A percentile compares a stretch with the other conserved stretches of the same genome.
Conservation (phyloP, 2,329 filamentous ascomycete genomes). For the Celoporthe dispersa region DNA sequence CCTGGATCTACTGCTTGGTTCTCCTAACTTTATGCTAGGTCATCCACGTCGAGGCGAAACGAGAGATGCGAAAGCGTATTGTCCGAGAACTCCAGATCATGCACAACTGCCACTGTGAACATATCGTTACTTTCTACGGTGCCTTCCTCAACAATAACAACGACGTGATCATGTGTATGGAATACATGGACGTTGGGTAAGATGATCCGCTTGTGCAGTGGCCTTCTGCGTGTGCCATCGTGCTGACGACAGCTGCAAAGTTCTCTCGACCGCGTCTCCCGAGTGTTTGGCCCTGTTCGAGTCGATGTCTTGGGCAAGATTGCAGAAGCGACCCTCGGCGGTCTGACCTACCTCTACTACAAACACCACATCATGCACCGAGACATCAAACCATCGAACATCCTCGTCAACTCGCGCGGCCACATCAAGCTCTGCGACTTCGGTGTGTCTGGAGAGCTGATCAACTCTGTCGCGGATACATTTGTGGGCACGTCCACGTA, state of each 20-base stretch:
- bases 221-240: not conserved
- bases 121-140: conserved; percentile 97
- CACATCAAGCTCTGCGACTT: conserved; percentile 98
- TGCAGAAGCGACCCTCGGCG: conserved; percentile 90
- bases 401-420: conserved; percentile 91
- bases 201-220: conserved; percentile 40
- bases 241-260: conserved; percentile 43
- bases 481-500: conserved; percentile 99
- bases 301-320: conserved; percentile 98
- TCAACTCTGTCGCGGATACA: conserved; percentile 97
- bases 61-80: conserved; percentile 94
- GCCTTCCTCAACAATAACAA: conserved; percentile 96
- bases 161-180: conserved; percentile 99
- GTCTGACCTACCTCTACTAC: conserved; percentile 92
- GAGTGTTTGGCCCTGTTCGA: conserved; percentile 90
- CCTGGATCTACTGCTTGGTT: conserved; percentile 10
- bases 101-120: conserved; percentile 95
- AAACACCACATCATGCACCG: conserved; percentile 98
- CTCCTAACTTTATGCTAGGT: conserved; percentile 60
- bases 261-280: conserved; percentile 89
- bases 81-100: conserved; percentile 97
- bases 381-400: conserved; percentile 98
- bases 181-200: conserved; percentile 99
- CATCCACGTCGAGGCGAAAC: conserved; percentile 97
- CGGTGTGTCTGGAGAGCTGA: conserved; percentile 95